Evolutionary conservation across 75 land plant species (phyloP), one percentile per base, ranked within the genome.

Genomic region (Chamaecyparis obtusa): DNA sequence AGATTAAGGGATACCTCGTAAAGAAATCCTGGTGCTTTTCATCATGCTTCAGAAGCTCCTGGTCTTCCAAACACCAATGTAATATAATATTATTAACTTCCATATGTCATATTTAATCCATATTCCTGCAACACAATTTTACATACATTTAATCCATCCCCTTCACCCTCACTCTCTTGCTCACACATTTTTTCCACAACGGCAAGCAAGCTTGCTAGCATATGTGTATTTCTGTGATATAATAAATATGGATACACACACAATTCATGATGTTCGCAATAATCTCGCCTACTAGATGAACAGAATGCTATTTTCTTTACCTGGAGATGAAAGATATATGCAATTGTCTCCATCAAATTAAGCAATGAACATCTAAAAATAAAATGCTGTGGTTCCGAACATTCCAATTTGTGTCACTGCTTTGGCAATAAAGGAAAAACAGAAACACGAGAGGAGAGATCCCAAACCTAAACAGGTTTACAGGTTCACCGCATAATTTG

Each of bases 401-500:
- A 27, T 27, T 46, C 83, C 30, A n/a, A 81, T 44, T 81, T 81
- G 83, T 46, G n/a, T 44, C 32, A n/a, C 49, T 46, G 30, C 83
- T 44, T 44, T 5, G 17, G 17, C 9, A n/a, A 81, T 37, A n/a
- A 46, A 81, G 46, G 83, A 9, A 27, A 80, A 43, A 24, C 48
- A 80, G n/a, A 44, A 44, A 24, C 17, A 39, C 41, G 44, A 8
- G 44, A 44, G 46, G 49, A 79, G 21, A 80, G 8, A 9, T 30
- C 27, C 83, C 44, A 80, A 39, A 44, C 44, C 9, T 8, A 39
- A 32, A 27, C 83, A 44, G 10, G 14, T 44, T 44, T 43, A 80
- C 27, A 27, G 30, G 15, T 9, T 80, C 49, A 80, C 83, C 32
- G 49, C 83, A 80, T 80, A 80, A 80, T 80, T 44, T 80, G 51